Evolutionary conservation across 2,329 filamentous ascomycete genomes (phyloP).

Genomic region (Cercospora sp.): DNA sequence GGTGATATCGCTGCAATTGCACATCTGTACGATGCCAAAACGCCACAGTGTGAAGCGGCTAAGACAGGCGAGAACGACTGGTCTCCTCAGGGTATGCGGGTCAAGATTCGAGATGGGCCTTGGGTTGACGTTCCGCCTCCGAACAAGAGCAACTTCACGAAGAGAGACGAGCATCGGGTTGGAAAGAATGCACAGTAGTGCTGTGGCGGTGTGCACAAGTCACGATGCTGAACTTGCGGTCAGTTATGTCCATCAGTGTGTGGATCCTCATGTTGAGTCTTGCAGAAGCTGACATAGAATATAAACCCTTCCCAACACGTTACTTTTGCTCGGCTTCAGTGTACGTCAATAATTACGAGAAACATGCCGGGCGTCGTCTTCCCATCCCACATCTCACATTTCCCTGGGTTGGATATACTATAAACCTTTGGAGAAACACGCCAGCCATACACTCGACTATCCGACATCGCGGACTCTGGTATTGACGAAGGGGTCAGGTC

Average conservation of each 20-base stretch:
- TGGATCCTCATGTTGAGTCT: not conserved
- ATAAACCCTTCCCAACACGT: not conserved
- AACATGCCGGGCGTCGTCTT: not conserved
- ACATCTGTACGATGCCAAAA: slow-evolving; percentile 2
- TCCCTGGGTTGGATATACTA: not conserved
- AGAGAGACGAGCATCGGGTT: not conserved
- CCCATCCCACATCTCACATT: not conserved
- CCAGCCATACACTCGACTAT: not conserved
- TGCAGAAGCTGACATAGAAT: not conserved
- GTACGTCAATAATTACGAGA: not conserved
- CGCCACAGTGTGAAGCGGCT: slow-evolving; percentile 1
- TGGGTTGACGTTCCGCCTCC: not conserved
- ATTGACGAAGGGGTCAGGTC: not conserved
- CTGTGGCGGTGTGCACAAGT: not conserved
- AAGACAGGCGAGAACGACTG: not conserved
- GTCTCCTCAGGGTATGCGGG: not conserved
- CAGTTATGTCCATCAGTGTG: not conserved
- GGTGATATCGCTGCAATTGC: slow-evolving; percentile 8
- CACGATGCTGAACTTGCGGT: not conserved
- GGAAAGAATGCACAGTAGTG: not conserved
- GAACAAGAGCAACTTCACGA: slow-evolving; percentile 10
- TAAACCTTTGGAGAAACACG: not conserved
- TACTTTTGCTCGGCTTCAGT: not conserved
- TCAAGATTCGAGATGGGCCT: not conserved
- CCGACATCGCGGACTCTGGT: not conserved